These are phyloP conservation scores for Cephalotrichum gorgonifer DNA, from an alignment of 2,329 filamentous ascomycete species.

Conservation along the genomic window DNA sequence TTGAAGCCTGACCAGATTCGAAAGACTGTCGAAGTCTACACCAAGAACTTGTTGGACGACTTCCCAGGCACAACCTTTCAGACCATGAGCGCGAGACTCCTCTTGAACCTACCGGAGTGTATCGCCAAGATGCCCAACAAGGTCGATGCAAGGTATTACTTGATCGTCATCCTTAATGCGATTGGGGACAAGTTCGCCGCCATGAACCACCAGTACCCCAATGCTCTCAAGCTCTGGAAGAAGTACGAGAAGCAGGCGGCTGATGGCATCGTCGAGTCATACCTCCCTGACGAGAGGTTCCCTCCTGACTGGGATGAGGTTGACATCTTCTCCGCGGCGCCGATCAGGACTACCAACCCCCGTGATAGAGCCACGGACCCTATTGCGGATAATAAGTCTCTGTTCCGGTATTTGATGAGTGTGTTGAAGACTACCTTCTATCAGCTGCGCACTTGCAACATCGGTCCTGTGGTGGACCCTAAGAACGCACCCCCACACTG, in stretches of 20 bases:
- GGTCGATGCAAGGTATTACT: constrained; percentile 83
- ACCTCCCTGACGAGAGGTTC: constrained; percentile 69
- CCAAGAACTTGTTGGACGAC: constrained; percentile 86
- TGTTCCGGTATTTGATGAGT: constrained; percentile 94
- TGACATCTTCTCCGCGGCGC: constrained; percentile 92
- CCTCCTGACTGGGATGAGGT: constrained; percentile 95
- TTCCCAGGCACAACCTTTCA: constrained; percentile 98
- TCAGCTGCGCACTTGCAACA: constrained; percentile 84
- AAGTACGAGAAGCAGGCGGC: constrained; percentile 62
- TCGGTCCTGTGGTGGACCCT: constrained; percentile 57
- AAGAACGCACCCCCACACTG: constrained; percentile 78
- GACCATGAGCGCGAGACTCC: constrained; percentile 95
- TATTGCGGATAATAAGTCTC: constrained; percentile 91
- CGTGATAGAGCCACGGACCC: constrained; percentile 83
- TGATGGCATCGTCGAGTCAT: constrained; percentile 56
- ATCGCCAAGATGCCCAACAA: constrained; percentile 93
- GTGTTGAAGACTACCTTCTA: constrained; percentile 96
- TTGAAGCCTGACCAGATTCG: constrained; percentile 84
- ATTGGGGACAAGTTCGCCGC: constrained; percentile 97
- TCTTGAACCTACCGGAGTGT: constrained; percentile 96
- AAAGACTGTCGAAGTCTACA: constrained; percentile 94
- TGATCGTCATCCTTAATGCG: constrained; percentile 95
- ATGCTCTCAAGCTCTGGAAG: constrained; percentile 86
- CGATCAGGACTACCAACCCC: constrained; percentile 81
- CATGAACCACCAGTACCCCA: constrained; percentile 94